Evolutionary conservation across 2,329 filamentous ascomycete species (phyloP).

Genomic region (Cyphellophora attinorum): DNA sequence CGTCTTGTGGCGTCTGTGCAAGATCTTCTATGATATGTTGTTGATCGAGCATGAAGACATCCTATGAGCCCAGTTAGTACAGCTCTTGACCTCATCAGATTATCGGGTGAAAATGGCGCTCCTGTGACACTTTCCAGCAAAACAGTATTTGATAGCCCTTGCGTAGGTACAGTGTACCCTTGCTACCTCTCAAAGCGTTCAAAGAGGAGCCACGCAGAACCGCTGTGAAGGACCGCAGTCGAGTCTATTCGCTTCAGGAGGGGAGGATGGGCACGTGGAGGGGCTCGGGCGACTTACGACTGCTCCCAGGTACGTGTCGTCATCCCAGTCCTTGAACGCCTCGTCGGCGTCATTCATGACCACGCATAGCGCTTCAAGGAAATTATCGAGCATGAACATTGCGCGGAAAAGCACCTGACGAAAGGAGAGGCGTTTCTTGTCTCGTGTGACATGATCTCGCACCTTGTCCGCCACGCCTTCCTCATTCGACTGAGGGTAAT

Average conservation of each 20-base stretch:
- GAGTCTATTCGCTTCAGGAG: too few relatives aligned
- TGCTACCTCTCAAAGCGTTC: too few relatives aligned
- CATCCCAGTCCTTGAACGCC: background rate
- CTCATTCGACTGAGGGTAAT: background rate
- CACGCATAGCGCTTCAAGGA: background rate
- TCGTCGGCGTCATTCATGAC: background rate
- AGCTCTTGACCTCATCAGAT: too few relatives aligned
- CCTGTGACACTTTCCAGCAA: too few relatives aligned
- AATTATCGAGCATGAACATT: background rate
- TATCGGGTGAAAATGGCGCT: too few relatives aligned
- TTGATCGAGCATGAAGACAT: slow-evolving; percentile 1
- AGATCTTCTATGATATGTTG: slow-evolving; percentile 3
- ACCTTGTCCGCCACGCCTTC: background rate
- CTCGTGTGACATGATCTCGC: background rate
- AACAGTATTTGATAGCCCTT: too few relatives aligned
- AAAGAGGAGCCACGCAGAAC: too few relatives aligned
- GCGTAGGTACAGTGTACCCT: too few relatives aligned
- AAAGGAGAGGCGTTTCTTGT: background rate
- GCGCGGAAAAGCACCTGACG: background rate
- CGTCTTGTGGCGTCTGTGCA: slow-evolving; percentile 2
- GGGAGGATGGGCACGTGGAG: too few relatives aligned
- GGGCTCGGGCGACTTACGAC: too few relatives aligned
- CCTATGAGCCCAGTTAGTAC: too few relatives aligned
- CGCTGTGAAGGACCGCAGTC: too few relatives aligned
- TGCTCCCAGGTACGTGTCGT: background rate